Evolutionary conservation across 1,284 basidiomycete genomes (phyloP).

Genomic region (Thelephora terrestris): DNA sequence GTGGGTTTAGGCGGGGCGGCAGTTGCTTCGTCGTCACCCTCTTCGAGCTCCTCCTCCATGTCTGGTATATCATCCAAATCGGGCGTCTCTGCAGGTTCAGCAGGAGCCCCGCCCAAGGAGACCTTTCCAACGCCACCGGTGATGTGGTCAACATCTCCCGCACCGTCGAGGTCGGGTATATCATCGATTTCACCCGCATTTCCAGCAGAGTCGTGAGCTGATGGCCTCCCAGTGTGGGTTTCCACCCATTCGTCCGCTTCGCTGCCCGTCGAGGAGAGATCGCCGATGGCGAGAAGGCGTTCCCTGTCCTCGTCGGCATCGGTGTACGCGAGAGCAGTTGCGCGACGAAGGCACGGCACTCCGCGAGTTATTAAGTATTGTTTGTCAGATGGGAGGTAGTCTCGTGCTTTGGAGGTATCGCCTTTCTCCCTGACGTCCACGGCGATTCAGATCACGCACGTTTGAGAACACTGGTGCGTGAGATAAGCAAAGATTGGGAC

Average conservation of each 20-base stretch:
- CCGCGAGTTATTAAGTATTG: conserved; percentile 93
- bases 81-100: conserved; percentile 29
- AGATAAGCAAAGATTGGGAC: conserved; percentile 18
- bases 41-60: conserved; percentile 30
- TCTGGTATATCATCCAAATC: conserved; percentile 32
- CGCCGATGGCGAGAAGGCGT: conserved; percentile 71
- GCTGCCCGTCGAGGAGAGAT: conserved; percentile 40
- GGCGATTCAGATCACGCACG: conserved; percentile 1
- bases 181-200: conserved; percentile 60
- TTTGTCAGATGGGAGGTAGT: conserved; percentile 90
- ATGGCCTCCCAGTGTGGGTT: conserved; percentile 68
- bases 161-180: conserved; percentile 89
- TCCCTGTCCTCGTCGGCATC: conserved; percentile 94
- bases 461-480: background rate
- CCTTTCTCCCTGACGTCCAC: conserved; percentile 68
- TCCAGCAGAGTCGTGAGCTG: conserved; percentile 36
- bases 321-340: conserved; percentile 86
- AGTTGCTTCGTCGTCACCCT: conserved; percentile 69
- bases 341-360: conserved; percentile 87
- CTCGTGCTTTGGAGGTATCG: conserved; percentile 73
- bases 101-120: conserved; percentile 52
- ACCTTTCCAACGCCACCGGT: conserved; percentile 56
- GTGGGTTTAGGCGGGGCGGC: conserved; percentile 41
- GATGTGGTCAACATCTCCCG: conserved; percentile 81
- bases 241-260: conserved; percentile 81